These are phyloP conservation scores for Coemansia asiatica DNA, from an alignment of 192 early-diverging fungal species.

Conservation along the genomic window DNA sequence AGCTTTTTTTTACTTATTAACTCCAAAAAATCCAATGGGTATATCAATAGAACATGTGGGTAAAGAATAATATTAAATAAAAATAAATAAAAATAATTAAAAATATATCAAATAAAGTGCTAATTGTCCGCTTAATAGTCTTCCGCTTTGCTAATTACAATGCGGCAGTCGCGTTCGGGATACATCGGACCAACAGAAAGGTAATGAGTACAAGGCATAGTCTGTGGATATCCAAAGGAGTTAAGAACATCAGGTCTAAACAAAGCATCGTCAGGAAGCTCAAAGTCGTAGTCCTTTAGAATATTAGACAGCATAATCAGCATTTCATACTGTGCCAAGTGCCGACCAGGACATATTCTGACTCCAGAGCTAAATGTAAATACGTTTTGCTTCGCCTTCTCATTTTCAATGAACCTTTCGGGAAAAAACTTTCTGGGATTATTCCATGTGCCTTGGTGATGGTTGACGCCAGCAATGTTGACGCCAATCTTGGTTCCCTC, in stretches of 20 bases:
- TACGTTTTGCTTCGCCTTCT: slow-evolving; percentile 3
- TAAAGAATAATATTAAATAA: not conserved
- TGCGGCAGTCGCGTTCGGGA: slow-evolving; percentile 28
- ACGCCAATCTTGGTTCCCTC: slow-evolving; percentile 17
- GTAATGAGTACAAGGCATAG: slow-evolving; percentile 21
- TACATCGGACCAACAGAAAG: slow-evolving; percentile 24
- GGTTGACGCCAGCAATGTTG: slow-evolving; percentile 30
- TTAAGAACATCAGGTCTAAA: slow-evolving; percentile 17
- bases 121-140: not conserved
- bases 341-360: slow-evolving; percentile 36
- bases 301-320: slow-evolving; percentile 26
- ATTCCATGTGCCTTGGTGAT: slow-evolving; percentile 12
- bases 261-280: slow-evolving; percentile 5
- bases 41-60: not conserved
- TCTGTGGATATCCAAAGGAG: slow-evolving; percentile 8
- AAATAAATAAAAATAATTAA: not conserved
- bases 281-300: slow-evolving; percentile 30
- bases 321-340: slow-evolving; percentile 36
- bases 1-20: no score
- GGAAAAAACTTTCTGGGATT: slow-evolving; percentile 34
- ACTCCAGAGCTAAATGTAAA: slow-evolving; percentile 41
- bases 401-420: slow-evolving; percentile 23
- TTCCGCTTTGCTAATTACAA: slow-evolving; percentile 12
- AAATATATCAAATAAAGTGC: not conserved
- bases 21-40: no score